Evolutionary conservation across 2,329 filamentous ascomycete species (phyloP).

Genomic region (Periconia sp.): DNA sequence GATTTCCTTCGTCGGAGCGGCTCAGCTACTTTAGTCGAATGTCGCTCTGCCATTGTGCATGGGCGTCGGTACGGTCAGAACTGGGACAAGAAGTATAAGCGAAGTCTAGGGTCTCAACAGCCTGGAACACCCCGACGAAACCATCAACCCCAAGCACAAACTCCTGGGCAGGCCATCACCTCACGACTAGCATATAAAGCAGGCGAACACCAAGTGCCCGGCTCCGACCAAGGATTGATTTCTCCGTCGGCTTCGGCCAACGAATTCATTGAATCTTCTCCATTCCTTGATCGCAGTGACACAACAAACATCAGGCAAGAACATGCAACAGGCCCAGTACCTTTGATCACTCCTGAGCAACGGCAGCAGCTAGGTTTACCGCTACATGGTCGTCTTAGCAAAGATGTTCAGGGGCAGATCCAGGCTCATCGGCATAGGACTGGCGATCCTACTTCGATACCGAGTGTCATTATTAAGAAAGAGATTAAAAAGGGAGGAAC

Average conservation of each 20-base stretch:
- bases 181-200: not conserved
- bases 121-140: not conserved
- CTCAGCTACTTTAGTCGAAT: slow-evolving; percentile 32
- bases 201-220: too few relatives aligned
- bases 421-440: slow-evolving; percentile 30
- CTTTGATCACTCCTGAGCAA: not conserved
- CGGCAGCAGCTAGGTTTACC: not conserved
- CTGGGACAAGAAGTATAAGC: slow-evolving; percentile 33
- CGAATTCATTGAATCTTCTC: too few relatives aligned
- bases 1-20: slow-evolving; percentile 29
- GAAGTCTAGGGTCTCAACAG: too few relatives aligned
- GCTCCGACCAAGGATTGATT: too few relatives aligned
- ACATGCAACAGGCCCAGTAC: not conserved
- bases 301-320: too few relatives aligned
- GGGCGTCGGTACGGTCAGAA: slow-evolving; percentile 22
- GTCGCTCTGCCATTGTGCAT: slow-evolving; percentile 25
- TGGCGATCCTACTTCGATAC: slow-evolving; percentile 24
- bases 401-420: slow-evolving; percentile 30
- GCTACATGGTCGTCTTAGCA: not conserved
- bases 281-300: too few relatives aligned
- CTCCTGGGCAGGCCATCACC: not conserved
- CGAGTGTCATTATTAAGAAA: slow-evolving; percentile 21
- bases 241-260: too few relatives aligned
- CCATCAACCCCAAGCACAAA: not conserved
- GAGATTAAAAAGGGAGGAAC: slow-evolving; percentile 3